A percentile compares a stretch with the other conserved stretches of the same genome.
Conservation (phyloP, 2,329 filamentous ascomycete species). For the Huntiella decipiens region DNA sequence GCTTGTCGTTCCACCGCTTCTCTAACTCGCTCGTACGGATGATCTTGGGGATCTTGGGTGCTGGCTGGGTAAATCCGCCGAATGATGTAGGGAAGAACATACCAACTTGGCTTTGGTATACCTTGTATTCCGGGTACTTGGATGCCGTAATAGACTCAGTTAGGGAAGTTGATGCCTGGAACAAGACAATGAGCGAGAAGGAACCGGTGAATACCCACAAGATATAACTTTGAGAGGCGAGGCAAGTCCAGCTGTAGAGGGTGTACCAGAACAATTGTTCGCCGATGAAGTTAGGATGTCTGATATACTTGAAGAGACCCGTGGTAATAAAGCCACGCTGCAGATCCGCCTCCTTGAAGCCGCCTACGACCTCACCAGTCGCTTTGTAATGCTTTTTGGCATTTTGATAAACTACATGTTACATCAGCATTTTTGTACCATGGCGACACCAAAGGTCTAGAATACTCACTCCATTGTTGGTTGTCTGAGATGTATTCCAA, state of each 20-base stretch:
- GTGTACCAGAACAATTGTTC: constrained; percentile 83
- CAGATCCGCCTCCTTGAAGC: constrained; percentile 52
- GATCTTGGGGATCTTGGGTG: constrained; percentile 22
- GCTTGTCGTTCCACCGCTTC: constrained; percentile 17
- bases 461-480: constrained; percentile 65
- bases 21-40: constrained; percentile 32
- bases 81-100: constrained; percentile 55
- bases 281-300: constrained; percentile 87
- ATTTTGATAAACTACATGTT: constrained; percentile 46
- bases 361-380: constrained; percentile 48
- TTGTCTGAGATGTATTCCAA: constrained; percentile 73
- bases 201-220: constrained; percentile 66
- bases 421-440: not conserved
- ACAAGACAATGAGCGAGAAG: constrained; percentile 53
- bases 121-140: constrained; percentile 77
- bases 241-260: constrained; percentile 76
- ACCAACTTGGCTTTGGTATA: constrained; percentile 68
- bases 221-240: constrained; percentile 47
- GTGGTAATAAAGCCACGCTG: constrained; percentile 75
- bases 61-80: constrained; percentile 22
- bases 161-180: constrained; percentile 74
- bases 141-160: constrained; percentile 62
- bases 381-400: constrained; percentile 62
- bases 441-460: constrained; percentile 7
- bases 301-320: constrained; percentile 71